Conservation (phyloP, 2,329 filamentous ascomycete genomes). For the Chaetomiaceae sp. region DNA sequence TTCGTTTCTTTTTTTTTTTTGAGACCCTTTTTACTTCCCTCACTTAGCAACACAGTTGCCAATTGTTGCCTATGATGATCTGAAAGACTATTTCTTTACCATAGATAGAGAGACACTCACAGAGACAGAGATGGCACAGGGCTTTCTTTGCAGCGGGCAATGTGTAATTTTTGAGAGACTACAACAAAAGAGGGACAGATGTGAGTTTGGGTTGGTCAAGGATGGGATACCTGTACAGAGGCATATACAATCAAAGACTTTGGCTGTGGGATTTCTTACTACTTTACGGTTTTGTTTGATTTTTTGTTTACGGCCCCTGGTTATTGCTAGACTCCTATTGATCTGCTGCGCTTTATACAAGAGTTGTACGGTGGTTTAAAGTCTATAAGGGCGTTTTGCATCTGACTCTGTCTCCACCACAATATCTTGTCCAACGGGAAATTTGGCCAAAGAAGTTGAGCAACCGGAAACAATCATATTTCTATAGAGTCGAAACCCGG, state of each 20-base stretch:
- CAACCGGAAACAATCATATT: too few relatives aligned
- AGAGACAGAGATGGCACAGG: conserved; percentile 16
- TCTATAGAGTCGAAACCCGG: too few relatives aligned
- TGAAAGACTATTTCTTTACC: conserved; percentile 9
- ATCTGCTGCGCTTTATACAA: too few relatives aligned
- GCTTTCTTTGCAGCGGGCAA: conserved; percentile 9
- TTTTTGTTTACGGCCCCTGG: background rate
- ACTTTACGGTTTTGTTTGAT: background rate
- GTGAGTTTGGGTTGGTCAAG: conserved; percentile 1
- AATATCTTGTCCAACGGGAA: too few relatives aligned
- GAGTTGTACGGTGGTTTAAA: too few relatives aligned
- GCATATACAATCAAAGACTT: conserved; percentile 3
- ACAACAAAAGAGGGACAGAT: conserved; percentile 4
- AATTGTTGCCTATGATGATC: conserved; percentile 19
- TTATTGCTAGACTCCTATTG: too few relatives aligned
- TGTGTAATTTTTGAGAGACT: conserved; percentile 2
- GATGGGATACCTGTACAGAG: conserved; percentile 10
- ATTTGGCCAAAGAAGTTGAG: too few relatives aligned
- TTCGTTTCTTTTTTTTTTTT: background rate
- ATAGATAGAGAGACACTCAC: conserved; percentile 22
- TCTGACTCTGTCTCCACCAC: too few relatives aligned
- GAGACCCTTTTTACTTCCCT: background rate
- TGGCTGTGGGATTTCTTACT: background rate
- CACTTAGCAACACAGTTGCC: background rate
- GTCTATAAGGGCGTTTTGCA: too few relatives aligned